Base-by-base conservation (phyloP, 2,329 filamentous ascomycete species). In the Trichoderma oligosporum region DNA sequence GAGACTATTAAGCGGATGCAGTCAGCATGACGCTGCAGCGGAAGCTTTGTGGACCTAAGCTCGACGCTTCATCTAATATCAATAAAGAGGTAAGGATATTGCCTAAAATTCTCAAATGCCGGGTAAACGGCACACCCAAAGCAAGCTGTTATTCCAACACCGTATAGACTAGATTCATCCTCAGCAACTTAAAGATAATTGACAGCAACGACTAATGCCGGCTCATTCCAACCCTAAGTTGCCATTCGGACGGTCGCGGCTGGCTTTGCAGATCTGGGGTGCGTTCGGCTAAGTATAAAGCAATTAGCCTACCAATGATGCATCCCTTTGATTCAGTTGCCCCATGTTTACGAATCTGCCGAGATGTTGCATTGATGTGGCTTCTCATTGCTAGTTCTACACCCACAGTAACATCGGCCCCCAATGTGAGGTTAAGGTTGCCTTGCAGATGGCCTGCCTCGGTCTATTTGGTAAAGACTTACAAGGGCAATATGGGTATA, bases 221-320 rank as follows among this genome's bases (percentile, higher is more conserved):
- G 22, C 39, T 45, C n/a, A 54, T 22, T 54, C 31, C 4, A 54
- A 20, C 41, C 22, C 36, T 20, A 44, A 45, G 31, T 38, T 29
- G 22, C n/a, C 12, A 22, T 20, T 36, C 29, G 29, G 41, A 12
- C 33, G 31, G 39, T 45, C 51, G 29, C 31, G 20, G 33, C 31
- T 36, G 9, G 16, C n/a, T 18, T 20, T 38, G 39, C 31, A 45
- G 41, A 54, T 54, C 51, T 54, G 20, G 51, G 51, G 51, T 45
- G 31, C 39, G n/a, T 45, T 39, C 51, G 51, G 39, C 41, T 54
- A 45, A 45, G 39, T 54, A 11, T 8, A 4, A n/a, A 2, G 4
- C 36, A 14, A 45, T 54, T 54, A 54, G 16, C 51, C 51, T 45
- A 4, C 51, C 51, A 45, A 54, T 38, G 1, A n/a, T n/a, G 11